phyloP scores from a whole-genome alignment of 2,329 filamentous ascomycete genomes.

The Alternaria brassicae region DNA sequence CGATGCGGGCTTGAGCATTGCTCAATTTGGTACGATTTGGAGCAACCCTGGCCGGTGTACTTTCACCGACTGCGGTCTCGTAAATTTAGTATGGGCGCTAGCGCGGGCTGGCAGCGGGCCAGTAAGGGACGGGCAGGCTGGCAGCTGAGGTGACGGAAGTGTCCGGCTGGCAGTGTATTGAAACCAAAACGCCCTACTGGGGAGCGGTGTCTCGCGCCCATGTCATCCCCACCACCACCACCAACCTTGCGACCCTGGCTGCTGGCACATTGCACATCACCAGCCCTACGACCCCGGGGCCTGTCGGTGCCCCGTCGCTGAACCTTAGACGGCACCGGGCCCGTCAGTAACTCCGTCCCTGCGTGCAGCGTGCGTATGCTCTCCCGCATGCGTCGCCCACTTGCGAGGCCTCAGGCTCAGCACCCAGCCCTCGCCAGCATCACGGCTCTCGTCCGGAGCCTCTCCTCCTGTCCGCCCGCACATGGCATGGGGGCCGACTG shows the following conservation, averaged over 20 bases:
- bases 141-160: conserved; percentile 30
- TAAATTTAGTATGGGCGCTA: conserved; percentile 44
- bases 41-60: conserved; percentile 30
- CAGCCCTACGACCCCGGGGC: conserved; percentile 38
- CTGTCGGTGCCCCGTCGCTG: conserved; percentile 9
- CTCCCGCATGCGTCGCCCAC: background rate
- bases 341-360: conserved; percentile 31
- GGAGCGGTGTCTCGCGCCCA: conserved; percentile 33
- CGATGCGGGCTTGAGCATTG: conserved; percentile 32
- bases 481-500: conserved; percentile 21
- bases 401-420: background rate
- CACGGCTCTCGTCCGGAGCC: conserved; percentile 13
- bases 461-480: conserved; percentile 14
- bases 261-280: conserved; percentile 19
- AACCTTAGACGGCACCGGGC: conserved; percentile 21
- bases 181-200: conserved; percentile 30
- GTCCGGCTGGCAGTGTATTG: conserved; percentile 29
- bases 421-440: background rate
- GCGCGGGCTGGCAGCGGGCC: conserved; percentile 35
- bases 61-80: conserved; percentile 41
- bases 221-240: conserved; percentile 8
- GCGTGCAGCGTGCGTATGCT: conserved; percentile 17
- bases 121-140: conserved; percentile 33
- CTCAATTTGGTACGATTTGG: conserved; percentile 33
- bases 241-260: conserved; percentile 21